Evolutionary conservation across 148 eudicot species (phyloP).

Genomic region (Fagopyrum tataricum): DNA sequence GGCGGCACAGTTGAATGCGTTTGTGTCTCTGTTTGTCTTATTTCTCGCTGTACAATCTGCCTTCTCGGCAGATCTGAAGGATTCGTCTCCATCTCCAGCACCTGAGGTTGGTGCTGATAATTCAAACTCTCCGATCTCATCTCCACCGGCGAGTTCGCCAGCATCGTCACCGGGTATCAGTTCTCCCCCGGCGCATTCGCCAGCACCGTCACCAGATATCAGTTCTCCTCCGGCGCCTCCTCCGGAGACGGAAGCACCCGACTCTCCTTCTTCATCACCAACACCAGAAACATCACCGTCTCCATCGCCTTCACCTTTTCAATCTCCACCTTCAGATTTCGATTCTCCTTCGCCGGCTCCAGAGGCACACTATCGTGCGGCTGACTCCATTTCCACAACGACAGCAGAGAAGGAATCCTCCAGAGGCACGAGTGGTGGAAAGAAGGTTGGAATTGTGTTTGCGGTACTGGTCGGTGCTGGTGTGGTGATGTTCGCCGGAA

Average conservation of each 20-base stretch:
- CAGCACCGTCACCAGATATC: slow-evolving; percentile 4
- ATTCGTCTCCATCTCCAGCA: slow-evolving; percentile 22
- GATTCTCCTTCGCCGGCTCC: neutral
- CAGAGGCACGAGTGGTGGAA: slow-evolving; percentile 29
- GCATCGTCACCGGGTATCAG: neutral
- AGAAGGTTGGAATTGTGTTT: slow-evolving; percentile 44
- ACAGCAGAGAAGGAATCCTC: slow-evolving; percentile 6
- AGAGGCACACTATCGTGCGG: neutral
- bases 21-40: neutral
- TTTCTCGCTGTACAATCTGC: slow-evolving; percentile 5
- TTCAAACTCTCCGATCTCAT: slow-evolving; percentile 6
- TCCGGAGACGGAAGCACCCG: neutral
- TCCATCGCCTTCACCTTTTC: neutral
- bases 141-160: slow-evolving; percentile 22
- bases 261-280: slow-evolving; percentile 18
- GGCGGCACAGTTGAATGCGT: slow-evolving; percentile 2
- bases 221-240: slow-evolving; percentile 15
- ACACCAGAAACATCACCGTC: slow-evolving; percentile 13
- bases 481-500: slow-evolving; percentile 32
- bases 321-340: slow-evolving; percentile 17
- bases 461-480: slow-evolving; percentile 34
- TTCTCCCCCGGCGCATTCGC: too few relatives aligned
- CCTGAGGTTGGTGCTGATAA: slow-evolving; percentile 13
- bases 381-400: neutral
- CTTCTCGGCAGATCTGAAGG: slow-evolving; percentile 10